phyloP scores from a whole-genome alignment of 805 yeast genomes.

The Allodekkera sacchari region DNA sequence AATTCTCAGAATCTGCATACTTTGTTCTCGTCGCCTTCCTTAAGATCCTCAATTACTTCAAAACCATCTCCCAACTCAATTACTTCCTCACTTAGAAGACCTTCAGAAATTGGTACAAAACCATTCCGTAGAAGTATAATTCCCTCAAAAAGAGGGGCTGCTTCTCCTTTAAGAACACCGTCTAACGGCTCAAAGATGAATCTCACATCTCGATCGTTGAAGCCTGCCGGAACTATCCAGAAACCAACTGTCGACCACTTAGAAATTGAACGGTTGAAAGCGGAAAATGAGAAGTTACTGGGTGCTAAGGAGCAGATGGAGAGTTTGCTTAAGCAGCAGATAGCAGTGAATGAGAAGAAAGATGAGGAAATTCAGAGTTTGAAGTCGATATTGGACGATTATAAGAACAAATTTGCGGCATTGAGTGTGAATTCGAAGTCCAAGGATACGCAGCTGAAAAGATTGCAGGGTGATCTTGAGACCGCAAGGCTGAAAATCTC shows the following conservation, averaged over 20 bases:
- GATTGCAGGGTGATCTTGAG: slow-evolving; percentile 57
- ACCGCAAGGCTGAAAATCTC: slow-evolving; percentile 41
- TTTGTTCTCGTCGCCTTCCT: not conserved
- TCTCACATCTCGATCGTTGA: slow-evolving; percentile 21
- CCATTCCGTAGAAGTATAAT: slow-evolving; percentile 19
- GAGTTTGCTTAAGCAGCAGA: slow-evolving; percentile 21
- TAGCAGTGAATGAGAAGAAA: slow-evolving; percentile 18
- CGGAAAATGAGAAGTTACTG: slow-evolving; percentile 45
- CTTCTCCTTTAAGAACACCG: slow-evolving; percentile 52
- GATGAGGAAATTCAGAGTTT: slow-evolving; percentile 27
- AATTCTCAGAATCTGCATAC: not conserved
- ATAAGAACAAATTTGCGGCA: slow-evolving; percentile 43
- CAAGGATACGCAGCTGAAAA: slow-evolving; percentile 57
- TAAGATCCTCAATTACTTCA: slow-evolving; percentile 1
- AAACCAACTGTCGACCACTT: slow-evolving; percentile 24
- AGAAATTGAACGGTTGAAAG: slow-evolving; percentile 43
- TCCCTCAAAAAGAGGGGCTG: slow-evolving; percentile 63
- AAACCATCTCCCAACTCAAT: too few species aligned
- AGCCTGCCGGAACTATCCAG: slow-evolving; percentile 10
- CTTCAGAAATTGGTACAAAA: slow-evolving; percentile 6
- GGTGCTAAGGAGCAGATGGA: slow-evolving; percentile 24
- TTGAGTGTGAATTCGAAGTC: slow-evolving; percentile 48
- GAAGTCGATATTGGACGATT: slow-evolving; percentile 29
- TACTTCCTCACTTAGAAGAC: too few species aligned
- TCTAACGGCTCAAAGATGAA: slow-evolving; percentile 13